Conservation (phyloP, 2,329 filamentous ascomycete genomes). For the Hymenoscyphus infarciens region DNA sequence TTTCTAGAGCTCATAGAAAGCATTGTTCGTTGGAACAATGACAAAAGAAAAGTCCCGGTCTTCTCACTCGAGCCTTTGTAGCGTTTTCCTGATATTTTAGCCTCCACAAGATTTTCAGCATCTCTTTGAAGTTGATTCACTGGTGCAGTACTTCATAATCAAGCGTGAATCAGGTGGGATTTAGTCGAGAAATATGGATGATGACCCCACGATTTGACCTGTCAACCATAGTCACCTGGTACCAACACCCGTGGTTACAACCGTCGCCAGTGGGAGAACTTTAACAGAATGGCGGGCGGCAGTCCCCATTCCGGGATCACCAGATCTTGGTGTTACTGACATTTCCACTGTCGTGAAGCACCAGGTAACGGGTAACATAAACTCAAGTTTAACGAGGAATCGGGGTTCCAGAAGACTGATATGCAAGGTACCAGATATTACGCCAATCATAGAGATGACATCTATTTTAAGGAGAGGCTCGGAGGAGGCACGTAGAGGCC, state of each 20-base stretch:
- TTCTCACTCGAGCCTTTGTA: background rate
- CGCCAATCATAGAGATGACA: too few species aligned
- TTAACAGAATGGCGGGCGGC: background rate
- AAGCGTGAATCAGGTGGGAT: background rate
- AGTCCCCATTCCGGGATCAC: background rate
- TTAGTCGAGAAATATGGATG: background rate
- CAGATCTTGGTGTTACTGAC: background rate
- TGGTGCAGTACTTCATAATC: background rate
- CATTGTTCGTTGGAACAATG: background rate
- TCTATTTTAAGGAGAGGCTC: too few species aligned
- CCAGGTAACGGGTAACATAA: background rate
- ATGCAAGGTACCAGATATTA: too few species aligned
- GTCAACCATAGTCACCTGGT: background rate
- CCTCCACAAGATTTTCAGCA: background rate
- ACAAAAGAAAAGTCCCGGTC: background rate
- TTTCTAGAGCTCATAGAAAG: background rate
- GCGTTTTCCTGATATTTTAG: background rate
- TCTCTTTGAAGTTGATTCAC: background rate
- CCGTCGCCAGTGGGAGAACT: background rate
- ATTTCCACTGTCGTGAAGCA: background rate
- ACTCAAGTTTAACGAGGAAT: too few species aligned
- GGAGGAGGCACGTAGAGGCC: too few species aligned
- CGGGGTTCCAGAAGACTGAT: too few species aligned
- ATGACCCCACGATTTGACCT: background rate
- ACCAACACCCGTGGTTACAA: background rate